Evolutionary conservation across 352 stramenopile genomes (phyloP).

Genomic region (Phytophthora cryptogea): DNA sequence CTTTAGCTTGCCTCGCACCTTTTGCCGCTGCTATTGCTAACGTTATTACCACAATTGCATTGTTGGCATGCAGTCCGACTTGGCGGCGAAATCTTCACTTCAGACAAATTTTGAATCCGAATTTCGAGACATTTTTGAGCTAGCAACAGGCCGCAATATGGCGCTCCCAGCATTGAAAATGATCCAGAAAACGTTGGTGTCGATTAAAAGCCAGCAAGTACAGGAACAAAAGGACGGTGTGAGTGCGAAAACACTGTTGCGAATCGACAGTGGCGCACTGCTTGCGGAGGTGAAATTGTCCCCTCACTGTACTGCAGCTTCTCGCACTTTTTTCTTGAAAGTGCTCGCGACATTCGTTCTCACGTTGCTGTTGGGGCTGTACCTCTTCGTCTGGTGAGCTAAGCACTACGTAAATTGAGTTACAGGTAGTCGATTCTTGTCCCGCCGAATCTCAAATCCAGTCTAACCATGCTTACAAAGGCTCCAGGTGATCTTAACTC

Average conservation of each 20-base stretch:
- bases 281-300: constrained; percentile 53
- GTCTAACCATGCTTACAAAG: neutral
- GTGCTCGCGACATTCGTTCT: constrained; percentile 62
- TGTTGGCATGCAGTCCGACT: constrained; percentile 39
- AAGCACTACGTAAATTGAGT: neutral
- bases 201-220: constrained; percentile 25
- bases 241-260: constrained; percentile 17
- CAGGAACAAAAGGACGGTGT: constrained; percentile 25
- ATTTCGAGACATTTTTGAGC: constrained; percentile 79
- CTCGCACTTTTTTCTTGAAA: constrained; percentile 76
- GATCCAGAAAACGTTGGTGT: constrained; percentile 47
- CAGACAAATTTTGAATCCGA: constrained; percentile 66
- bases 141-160: constrained; percentile 51
- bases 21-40: constrained; percentile 10
- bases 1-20: neutral
- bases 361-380: constrained; percentile 57
- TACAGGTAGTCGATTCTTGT: neutral
- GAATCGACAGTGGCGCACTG: constrained; percentile 52
- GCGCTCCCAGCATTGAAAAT: constrained; percentile 52
- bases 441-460: neutral
- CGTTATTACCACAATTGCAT: neutral
- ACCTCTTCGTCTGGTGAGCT: constrained; percentile 46
- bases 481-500: neutral
- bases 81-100: constrained; percentile 38
- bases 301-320: constrained; percentile 45